These are phyloP conservation scores for Paracoccidioides brasiliensis DNA, from an alignment of 2,329 filamentous ascomycete genomes.

Conservation along the genomic window DNA sequence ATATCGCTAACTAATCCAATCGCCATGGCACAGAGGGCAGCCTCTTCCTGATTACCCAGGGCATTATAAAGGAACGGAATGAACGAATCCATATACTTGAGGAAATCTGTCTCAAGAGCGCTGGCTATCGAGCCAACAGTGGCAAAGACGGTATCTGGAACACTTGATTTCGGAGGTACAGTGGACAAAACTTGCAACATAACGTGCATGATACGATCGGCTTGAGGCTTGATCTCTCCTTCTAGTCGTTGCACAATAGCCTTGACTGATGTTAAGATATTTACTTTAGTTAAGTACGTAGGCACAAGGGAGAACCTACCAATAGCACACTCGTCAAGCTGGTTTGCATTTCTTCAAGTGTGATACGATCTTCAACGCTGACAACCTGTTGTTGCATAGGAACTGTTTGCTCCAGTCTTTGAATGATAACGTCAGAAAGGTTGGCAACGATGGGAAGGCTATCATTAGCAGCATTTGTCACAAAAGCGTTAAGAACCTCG, in stretches of 20 bases:
- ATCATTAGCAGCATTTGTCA: constrained; percentile 78
- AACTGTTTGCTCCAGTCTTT: constrained; percentile 81
- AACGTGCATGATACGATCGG: constrained; percentile 86
- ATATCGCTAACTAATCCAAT: constrained; percentile 97
- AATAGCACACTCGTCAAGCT: constrained; percentile 84
- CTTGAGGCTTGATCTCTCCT: constrained; percentile 76
- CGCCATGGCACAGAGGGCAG: constrained; percentile 86
- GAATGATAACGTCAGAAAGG: constrained; percentile 76
- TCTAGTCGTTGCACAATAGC: constrained; percentile 85
- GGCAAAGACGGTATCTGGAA: constrained; percentile 87
- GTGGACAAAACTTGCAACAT: constrained; percentile 68
- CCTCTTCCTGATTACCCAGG: constrained; percentile 88
- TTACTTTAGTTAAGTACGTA: not conserved
- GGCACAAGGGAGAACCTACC: constrained; percentile 19
- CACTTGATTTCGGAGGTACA: constrained; percentile 73
- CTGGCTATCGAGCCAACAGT: constrained; percentile 85
- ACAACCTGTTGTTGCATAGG: constrained; percentile 86
- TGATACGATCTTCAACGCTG: constrained; percentile 91
- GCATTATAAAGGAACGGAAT: constrained; percentile 86
- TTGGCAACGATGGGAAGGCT: constrained; percentile 68
- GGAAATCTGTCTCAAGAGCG: constrained; percentile 81
- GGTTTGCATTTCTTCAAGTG: constrained; percentile 94
- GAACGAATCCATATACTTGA: constrained; percentile 96
- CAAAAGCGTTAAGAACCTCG: constrained; percentile 90
- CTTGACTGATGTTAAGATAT: constrained; percentile 13